Evolutionary conservation across 176 grass and related monocot genomes (phyloP), one percentile per base, ranked within the genome.

Genomic region (Eragrostis nindensis): DNA sequence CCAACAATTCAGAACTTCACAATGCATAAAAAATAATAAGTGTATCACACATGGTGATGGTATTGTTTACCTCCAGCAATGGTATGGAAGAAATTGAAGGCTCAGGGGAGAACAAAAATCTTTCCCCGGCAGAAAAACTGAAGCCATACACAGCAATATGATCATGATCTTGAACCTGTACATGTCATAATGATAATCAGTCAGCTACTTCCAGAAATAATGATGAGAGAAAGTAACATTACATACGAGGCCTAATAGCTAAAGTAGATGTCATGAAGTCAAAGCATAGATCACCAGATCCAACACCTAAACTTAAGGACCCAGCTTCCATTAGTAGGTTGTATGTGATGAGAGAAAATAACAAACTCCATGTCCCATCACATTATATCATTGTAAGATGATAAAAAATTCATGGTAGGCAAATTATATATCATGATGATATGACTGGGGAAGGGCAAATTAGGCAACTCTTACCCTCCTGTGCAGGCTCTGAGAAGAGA

Each of bases 41-140:
- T 30, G 53, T 82, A 82, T 24, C 53, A 79, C 0, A 40, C 19
- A 43, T 4, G 29, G 30, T 22, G 27, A 74, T 41, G 53, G 25
- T 65, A 55, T 70, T 85, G 36, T 68, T 85, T 93, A 98, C 95
- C 95, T 98, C 92, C 36, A 86, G 66, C 85, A 95, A 80, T 48
- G 83, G 86, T 64, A 95, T 62, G 78, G 77, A 64, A 66, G 74
- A 88, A 70, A 78, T 27, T 42, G 86, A 91, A 60, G 92, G 84
- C 40, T 98, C 90, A 10, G 83, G 47, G 32, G 66, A 89, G 64
- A 98, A 91, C 29, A 86, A 62, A 13, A 83, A 80, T 71, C 71
- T 95, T 52, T 98, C 95, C 19, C 85, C 90, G 67, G 78, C 26
- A 88, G 70, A 84, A 87, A 95, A 87, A 89, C 66, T 81, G 75